These are phyloP conservation scores for Blastobotrys persicus DNA, from an alignment of 1,139 yeast genomes.

Conservation along the genomic window DNA sequence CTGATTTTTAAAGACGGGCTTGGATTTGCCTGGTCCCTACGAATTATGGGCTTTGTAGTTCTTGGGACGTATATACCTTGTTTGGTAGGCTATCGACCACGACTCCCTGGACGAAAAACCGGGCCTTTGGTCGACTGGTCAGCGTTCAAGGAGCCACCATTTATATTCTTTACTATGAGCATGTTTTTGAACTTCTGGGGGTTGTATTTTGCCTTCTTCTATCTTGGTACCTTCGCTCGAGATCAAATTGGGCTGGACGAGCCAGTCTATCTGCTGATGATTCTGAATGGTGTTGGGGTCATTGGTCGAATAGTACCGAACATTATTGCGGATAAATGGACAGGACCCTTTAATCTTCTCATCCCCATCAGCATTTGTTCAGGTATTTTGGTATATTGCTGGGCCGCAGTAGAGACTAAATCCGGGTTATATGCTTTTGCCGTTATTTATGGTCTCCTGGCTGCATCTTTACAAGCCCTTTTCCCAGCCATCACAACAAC, in stretches of 20 bases:
- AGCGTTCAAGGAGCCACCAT: constrained; percentile 33
- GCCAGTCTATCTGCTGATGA: constrained; percentile 41
- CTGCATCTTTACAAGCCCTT: constrained; percentile 45
- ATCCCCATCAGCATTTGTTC: constrained; percentile 31
- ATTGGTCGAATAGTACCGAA: constrained; percentile 53
- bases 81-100: constrained; percentile 22
- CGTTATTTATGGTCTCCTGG: constrained; percentile 49
- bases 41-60: constrained; percentile 32
- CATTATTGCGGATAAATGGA: constrained; percentile 41
- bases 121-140: constrained; percentile 31
- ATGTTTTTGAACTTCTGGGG: constrained; percentile 35
- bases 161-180: constrained; percentile 31
- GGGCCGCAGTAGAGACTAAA: constrained; percentile 44
- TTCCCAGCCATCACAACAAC: constrained; percentile 46
- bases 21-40: constrained; percentile 38
- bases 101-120: constrained; percentile 33
- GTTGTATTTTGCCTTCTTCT: constrained; percentile 38
- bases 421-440: constrained; percentile 44
- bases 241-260: constrained; percentile 23
- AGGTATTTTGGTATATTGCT: constrained; percentile 34
- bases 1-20: constrained; percentile 27
- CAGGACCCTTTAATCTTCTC: constrained; percentile 48
- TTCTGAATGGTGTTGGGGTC: constrained; percentile 49
- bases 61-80: constrained; percentile 29
- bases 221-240: constrained; percentile 34